phyloP scores from a whole-genome alignment of 257 asterid genomes.

The Capsicum chinense region DNA sequence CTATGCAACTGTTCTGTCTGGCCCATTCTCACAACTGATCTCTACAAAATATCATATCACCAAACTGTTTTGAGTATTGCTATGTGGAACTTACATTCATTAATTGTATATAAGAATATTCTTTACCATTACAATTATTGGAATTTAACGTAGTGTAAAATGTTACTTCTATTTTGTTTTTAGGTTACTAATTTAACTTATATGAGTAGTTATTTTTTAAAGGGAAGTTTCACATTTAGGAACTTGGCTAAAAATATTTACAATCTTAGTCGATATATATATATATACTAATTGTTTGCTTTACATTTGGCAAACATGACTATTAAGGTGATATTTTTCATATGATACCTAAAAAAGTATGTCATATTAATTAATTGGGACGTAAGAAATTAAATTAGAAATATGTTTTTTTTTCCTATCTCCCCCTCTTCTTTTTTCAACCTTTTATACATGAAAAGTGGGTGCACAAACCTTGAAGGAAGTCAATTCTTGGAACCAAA shows the following conservation, averaged over 20 bases:
- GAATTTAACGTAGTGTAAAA: not conserved
- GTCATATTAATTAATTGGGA: too few relatives aligned
- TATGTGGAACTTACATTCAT: not conserved
- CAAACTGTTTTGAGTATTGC: not conserved
- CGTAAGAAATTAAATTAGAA: too few relatives aligned
- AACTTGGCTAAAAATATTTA: too few relatives aligned
- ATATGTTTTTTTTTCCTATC: too few relatives aligned
- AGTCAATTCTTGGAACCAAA: constrained; percentile 9
- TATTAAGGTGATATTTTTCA: too few relatives aligned
- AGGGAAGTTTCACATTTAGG: too few relatives aligned
- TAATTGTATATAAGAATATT: not conserved
- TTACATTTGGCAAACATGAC: too few relatives aligned
- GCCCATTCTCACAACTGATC: not conserved
- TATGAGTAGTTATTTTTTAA: not conserved
- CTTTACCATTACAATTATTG: not conserved
- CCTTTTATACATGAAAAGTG: not conserved
- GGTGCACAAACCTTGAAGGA: not conserved
- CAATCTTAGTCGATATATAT: too few relatives aligned
- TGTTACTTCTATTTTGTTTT: not conserved
- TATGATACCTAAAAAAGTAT: too few relatives aligned
- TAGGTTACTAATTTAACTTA: not conserved
- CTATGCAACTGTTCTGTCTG: constrained; percentile 11
- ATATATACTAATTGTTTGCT: too few relatives aligned
- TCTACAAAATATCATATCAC: not conserved
- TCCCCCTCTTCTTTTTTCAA: not conserved